Evolutionary conservation across 2,329 filamentous ascomycete species (phyloP).

Genomic region (Daldinia sp.): DNA sequence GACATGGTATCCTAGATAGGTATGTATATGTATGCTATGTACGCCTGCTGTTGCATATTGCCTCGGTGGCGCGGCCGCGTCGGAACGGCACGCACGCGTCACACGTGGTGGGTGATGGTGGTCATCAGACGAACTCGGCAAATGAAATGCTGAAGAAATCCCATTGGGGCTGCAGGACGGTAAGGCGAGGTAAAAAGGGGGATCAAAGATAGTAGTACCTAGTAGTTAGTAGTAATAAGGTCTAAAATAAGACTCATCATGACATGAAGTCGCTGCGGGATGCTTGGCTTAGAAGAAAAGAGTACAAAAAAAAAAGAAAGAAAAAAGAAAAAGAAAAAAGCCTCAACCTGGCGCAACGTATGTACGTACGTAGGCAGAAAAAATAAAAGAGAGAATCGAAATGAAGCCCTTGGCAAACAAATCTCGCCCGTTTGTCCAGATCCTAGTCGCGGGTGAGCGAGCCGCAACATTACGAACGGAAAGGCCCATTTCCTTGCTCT

Average conservation of each 20-base stretch:
- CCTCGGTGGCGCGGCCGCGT: slow-evolving; percentile 27
- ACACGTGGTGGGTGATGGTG: slow-evolving; percentile 19
- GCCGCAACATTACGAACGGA: slow-evolving; percentile 4
- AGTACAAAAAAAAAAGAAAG: not conserved
- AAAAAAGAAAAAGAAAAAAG: not conserved
- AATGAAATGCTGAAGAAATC: not conserved
- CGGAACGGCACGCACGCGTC: slow-evolving; percentile 32
- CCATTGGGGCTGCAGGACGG: slow-evolving; percentile 13
- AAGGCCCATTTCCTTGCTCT: slow-evolving; percentile 11
- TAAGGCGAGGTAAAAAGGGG: slow-evolving; percentile 6
- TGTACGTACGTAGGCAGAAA: not conserved
- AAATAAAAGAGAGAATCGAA: not conserved
- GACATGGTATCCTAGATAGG: too few species aligned
- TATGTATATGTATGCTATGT: not conserved
- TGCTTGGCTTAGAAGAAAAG: not conserved
- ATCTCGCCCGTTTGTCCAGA: slow-evolving; percentile 7
- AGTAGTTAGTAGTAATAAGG: not conserved
- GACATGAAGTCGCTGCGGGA: slow-evolving; percentile 10
- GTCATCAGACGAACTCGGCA: slow-evolving; percentile 21
- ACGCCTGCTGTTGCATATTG: not conserved
- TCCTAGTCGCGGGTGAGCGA: slow-evolving; percentile 4
- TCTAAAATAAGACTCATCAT: slow-evolving; percentile 12
- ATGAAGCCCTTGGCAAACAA: slow-evolving; percentile 3
- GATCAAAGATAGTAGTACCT: too few species aligned
- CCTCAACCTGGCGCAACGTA: slow-evolving; percentile 7